Evolutionary conservation across 768 basidiomycete species (phyloP), one percentile per base, ranked within the genome.

Genomic region (Agrocybe pediades): DNA sequence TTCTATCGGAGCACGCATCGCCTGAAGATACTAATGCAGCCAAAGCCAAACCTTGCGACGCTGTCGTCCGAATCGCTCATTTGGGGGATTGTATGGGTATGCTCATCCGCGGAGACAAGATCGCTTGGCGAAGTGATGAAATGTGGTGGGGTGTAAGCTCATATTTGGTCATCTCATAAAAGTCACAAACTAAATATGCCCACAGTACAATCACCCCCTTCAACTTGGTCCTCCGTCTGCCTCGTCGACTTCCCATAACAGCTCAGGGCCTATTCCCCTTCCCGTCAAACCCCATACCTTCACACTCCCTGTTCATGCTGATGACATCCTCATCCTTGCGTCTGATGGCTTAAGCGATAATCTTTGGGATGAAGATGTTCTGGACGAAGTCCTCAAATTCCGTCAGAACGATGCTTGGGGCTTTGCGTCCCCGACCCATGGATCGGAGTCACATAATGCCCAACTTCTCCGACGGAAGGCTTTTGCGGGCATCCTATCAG

Each of bases 81-180:
- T 68, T 95, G 7, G 92, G 93, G 8, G 92, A 95, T 63, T 92
- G 92, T 66, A 88, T 89, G 82, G 86, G 87, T 20, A 88, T 92
- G 80, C 78, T 97, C 19, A 84, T 98, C 17, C 83, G 95, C 2
- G 86, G 81, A 6, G 83, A 88, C 41, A 76, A 83, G 49, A 85
- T 97, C 41, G 82, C 85, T 1, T 97, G 93, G 86, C 79, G 94
- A 26, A 90, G 86, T 45, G 83, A 90, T 40, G 95, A 97, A 69
- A 95, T 96, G 91, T 95, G 94, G 84, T 94, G 92, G 82, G 81
- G 78, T 13, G 84, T 85, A 63, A 66, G 84, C 76, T 29, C 48
- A n/a, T 33, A n/a, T 46, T 44, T 41, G 41, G 33, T 26, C 17
- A 49, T 21, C 44, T 17, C 5, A 36, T 17, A 19, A 20, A 13